A percentile compares a stretch with the other conserved stretches of the same genome.
phyloP scores from a whole-genome alignment of 305 asterid genomes.

The Fraxinus platypoda region DNA sequence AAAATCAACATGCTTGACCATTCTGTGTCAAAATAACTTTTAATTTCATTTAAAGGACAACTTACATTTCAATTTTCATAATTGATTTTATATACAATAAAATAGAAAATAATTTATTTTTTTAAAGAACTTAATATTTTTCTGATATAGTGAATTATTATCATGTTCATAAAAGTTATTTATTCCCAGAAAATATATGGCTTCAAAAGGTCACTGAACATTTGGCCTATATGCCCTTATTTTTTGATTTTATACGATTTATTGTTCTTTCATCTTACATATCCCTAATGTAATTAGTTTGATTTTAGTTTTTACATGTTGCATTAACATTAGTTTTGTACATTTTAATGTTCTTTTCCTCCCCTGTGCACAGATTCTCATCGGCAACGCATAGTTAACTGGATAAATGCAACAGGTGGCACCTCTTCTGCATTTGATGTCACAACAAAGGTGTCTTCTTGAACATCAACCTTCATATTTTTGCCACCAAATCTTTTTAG shows the following conservation, averaged over 20 bases:
- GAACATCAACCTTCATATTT: not conserved
- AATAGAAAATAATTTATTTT: not conserved
- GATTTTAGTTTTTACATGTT: not conserved
- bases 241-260: not conserved
- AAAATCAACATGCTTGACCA: not conserved
- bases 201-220: not conserved
- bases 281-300: not conserved
- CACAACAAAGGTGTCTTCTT: slow-evolving; percentile 48
- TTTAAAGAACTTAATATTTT: not conserved
- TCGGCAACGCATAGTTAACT: slow-evolving; percentile 58
- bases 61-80: not conserved
- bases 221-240: not conserved
- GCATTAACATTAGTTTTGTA: not conserved
- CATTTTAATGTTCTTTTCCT: not conserved
- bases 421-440: slow-evolving; percentile 64
- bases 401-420: slow-evolving; percentile 68
- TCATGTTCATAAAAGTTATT: not conserved
- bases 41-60: not conserved
- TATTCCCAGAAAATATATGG: not conserved
- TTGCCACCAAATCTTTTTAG: not conserved
- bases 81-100: not conserved
- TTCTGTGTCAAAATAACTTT: not conserved
- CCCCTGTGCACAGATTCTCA: slow-evolving; percentile 45
- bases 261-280: not conserved
- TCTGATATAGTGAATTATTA: too few relatives aligned